Percentiles rank a stretch among this genome's conserved stretches.
phyloP scores from a whole-genome alignment of 2,329 filamentous ascomycete genomes.

The Ophiosphaerella herpotricha region DNA sequence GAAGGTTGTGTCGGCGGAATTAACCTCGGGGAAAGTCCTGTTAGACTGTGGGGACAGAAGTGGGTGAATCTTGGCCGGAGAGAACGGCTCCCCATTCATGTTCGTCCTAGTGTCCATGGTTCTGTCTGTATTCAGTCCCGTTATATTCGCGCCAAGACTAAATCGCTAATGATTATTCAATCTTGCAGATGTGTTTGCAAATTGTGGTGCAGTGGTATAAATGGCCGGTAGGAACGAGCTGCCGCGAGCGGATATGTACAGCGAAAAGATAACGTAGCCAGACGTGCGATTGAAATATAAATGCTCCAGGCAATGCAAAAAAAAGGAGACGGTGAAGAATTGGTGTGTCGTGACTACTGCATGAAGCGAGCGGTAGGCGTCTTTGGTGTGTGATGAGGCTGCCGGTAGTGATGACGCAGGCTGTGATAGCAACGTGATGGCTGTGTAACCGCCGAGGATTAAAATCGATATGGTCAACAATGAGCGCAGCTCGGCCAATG shows the following conservation, averaged over 20 bases:
- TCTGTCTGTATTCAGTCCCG: conserved; percentile 12
- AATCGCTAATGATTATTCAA: conserved; percentile 14
- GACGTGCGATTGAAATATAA: conserved; percentile 30
- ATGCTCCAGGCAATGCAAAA: conserved; percentile 31
- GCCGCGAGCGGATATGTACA: conserved; percentile 21
- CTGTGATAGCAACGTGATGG: conserved; percentile 4
- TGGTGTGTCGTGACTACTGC: conserved; percentile 36
- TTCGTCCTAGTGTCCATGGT: conserved; percentile 29
- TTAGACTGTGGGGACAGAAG: conserved; percentile 39
- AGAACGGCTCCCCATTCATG: conserved; percentile 39
- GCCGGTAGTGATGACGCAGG: conserved; percentile 8
- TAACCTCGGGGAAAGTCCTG: conserved; percentile 38
- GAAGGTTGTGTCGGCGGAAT: conserved; percentile 35
- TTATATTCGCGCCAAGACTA: conserved; percentile 13
- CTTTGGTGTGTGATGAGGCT: conserved; percentile 17
- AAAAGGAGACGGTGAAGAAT: conserved; percentile 15
- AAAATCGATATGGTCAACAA: conserved; percentile 23
- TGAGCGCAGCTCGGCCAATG: conserved; percentile 40
- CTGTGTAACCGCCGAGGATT: conserved; percentile 17
- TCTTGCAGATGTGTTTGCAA: conserved; percentile 4
- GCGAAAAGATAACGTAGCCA: conserved; percentile 34
- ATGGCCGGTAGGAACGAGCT: conserved; percentile 1
- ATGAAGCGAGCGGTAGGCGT: conserved; percentile 27
- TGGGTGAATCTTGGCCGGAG: conserved; percentile 41
- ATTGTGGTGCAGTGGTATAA: conserved; percentile 9